Conservation (phyloP, 2,329 filamentous ascomycete genomes). For the Apiospora koreana region DNA sequence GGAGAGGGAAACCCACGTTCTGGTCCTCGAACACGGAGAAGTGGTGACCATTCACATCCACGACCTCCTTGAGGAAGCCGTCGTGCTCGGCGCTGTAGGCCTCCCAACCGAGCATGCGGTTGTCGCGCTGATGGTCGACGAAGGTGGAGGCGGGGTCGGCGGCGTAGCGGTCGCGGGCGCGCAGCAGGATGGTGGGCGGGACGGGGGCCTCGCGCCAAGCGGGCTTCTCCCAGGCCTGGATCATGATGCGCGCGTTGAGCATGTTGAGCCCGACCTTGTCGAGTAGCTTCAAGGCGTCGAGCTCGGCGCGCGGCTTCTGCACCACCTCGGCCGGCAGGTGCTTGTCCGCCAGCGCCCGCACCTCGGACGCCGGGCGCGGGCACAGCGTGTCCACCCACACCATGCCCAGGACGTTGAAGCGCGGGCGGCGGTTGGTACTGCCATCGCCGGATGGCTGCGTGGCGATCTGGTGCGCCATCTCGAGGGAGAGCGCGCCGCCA, state of each 20-base stretch:
- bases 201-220: conserved; percentile 20
- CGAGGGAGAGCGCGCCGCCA: conserved; percentile 52
- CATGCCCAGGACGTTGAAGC: conserved; percentile 48
- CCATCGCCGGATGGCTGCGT: conserved; percentile 28
- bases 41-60: conserved; percentile 55
- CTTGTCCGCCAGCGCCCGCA: conserved; percentile 16
- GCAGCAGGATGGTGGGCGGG: conserved; percentile 47
- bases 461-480: conserved; percentile 47
- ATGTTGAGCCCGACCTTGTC: conserved; percentile 36
- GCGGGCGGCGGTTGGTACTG: conserved; percentile 10
- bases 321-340: conserved; percentile 29
- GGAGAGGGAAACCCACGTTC: conserved; percentile 23
- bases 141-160: conserved; percentile 32
- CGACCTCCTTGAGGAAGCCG: conserved; percentile 43
- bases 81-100: conserved; percentile 37
- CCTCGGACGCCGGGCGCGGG: conserved; percentile 26
- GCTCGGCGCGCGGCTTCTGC: conserved; percentile 25
- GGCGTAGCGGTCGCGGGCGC: conserved; percentile 43
- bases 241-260: conserved; percentile 33
- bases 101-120: conserved; percentile 50
- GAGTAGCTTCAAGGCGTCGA: conserved; percentile 28
- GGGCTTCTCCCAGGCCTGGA: conserved; percentile 27
- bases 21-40: conserved; percentile 38
- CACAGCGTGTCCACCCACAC: conserved; percentile 55
- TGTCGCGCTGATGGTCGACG: conserved; percentile 46